A percentile compares a stretch with the other conserved stretches of the same genome.
phyloP scores from a whole-genome alignment of 305 asterid species.

The Withania somnifera region DNA sequence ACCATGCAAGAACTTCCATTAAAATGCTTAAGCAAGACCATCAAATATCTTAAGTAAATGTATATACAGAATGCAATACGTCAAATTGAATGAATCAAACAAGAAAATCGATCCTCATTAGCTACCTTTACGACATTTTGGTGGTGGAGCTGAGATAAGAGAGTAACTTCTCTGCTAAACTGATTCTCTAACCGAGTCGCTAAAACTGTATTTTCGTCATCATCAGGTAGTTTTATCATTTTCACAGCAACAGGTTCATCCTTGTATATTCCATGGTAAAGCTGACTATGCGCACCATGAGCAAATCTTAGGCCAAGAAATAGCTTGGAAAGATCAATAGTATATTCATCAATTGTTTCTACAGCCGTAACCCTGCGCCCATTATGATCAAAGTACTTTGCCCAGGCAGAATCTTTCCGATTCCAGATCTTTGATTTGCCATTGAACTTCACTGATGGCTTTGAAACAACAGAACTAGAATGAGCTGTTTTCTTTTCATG shows the following conservation, averaged over 20 bases:
- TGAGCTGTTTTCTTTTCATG: slow-evolving; percentile 18
- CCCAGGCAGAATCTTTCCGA: slow-evolving; percentile 56
- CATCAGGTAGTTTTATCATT: slow-evolving; percentile 55
- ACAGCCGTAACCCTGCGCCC: slow-evolving; percentile 76
- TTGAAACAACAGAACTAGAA: slow-evolving; percentile 19
- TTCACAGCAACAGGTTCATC: slow-evolving; percentile 87
- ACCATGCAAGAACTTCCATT: background rate
- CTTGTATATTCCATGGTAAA: slow-evolving; percentile 70
- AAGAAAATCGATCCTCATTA: background rate
- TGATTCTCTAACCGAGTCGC: slow-evolving; percentile 28
- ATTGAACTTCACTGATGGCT: slow-evolving; percentile 30
- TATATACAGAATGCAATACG: background rate
- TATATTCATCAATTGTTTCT: slow-evolving; percentile 51
- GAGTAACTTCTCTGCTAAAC: slow-evolving; percentile 28
- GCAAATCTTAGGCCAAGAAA: slow-evolving; percentile 74
- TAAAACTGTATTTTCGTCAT: slow-evolving; percentile 26
- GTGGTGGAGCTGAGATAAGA: slow-evolving; percentile 33
- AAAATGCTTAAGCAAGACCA: background rate
- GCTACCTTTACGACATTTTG: slow-evolving; percentile 28
- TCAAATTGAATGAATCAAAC: background rate
- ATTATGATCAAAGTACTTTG: slow-evolving; percentile 67
- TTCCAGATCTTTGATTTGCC: slow-evolving; percentile 41
- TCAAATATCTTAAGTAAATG: background rate
- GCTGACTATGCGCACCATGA: slow-evolving; percentile 94
- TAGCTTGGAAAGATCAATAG: slow-evolving; percentile 60